Percentiles rank a stretch among this genome's conserved stretches.
phyloP scores from a whole-genome alignment of 345 rosid species.

The Ceriops decandra region DNA sequence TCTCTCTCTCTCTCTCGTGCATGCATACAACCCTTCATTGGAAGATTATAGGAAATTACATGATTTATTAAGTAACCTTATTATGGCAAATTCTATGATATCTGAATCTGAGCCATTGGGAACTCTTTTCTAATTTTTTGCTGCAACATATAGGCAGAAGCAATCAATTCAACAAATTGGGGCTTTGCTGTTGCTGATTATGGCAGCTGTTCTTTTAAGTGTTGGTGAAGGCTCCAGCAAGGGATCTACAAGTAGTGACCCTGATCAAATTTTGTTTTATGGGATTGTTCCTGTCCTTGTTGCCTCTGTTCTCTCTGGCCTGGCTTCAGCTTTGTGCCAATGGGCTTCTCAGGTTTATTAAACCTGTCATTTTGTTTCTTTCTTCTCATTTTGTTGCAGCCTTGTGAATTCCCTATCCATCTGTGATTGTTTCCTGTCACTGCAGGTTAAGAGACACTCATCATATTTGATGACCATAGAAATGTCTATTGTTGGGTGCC shows the following conservation, averaged over 20 bases:
- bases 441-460: constrained; percentile 89
- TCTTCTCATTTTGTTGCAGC: neutral
- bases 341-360: constrained; percentile 87
- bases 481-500: constrained; percentile 93
- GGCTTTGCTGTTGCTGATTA: constrained; percentile 75
- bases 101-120: neutral
- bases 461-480: constrained; percentile 95
- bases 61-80: neutral
- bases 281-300: constrained; percentile 91
- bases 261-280: constrained; percentile 68
- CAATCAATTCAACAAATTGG: constrained; percentile 88
- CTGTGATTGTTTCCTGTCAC: constrained; percentile 11
- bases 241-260: constrained; percentile 41
- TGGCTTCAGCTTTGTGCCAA: constrained; percentile 91
- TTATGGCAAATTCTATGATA: neutral
- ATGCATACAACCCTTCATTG: too few relatives aligned
- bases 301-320: constrained; percentile 96
- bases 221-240: constrained; percentile 92
- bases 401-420: neutral
- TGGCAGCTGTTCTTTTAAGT: constrained; percentile 90
- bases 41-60: too few relatives aligned
- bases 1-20: neutral
- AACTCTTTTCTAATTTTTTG: constrained; percentile 14
- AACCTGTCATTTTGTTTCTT: neutral
- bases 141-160: constrained; percentile 61